Conservation (phyloP, 140 eudicot genomes). For the Cichorium intybus region DNA sequence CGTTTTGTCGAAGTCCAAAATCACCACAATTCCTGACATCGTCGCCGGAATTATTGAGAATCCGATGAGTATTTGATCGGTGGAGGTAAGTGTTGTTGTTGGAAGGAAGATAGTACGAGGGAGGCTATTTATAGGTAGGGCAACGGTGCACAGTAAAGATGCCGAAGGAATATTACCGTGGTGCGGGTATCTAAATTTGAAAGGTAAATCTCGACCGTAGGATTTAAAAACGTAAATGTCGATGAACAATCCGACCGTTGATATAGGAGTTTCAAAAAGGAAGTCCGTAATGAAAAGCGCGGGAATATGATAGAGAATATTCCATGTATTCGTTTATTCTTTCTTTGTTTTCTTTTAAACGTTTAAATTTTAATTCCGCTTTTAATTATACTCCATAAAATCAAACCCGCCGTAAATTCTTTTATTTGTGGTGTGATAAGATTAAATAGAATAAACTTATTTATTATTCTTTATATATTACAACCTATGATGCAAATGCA, state of each 20-base stretch:
- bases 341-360: not conserved
- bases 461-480: not conserved
- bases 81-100: slow-evolving; percentile 1
- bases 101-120: not conserved
- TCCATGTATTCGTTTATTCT: not conserved
- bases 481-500: not conserved
- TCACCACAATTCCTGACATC: slow-evolving; percentile 59
- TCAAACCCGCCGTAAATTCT: not conserved
- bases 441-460: not conserved
- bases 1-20: slow-evolving; percentile 88
- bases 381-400: not conserved
- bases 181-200: not conserved
- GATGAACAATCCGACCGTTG: slow-evolving; percentile 14
- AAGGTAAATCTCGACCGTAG: slow-evolving; percentile 9
- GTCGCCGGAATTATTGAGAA: not conserved
- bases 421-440: not conserved
- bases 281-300: slow-evolving; percentile 11
- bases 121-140: slow-evolving; percentile 25
- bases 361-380: not conserved
- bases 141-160: not conserved
- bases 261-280: not conserved
- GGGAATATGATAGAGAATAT: slow-evolving; percentile 43
- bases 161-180: not conserved
- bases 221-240: not conserved
- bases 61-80: not conserved